Evolutionary conservation across 345 rosid genomes (phyloP).

Genomic region (Heritiera fomes): DNA sequence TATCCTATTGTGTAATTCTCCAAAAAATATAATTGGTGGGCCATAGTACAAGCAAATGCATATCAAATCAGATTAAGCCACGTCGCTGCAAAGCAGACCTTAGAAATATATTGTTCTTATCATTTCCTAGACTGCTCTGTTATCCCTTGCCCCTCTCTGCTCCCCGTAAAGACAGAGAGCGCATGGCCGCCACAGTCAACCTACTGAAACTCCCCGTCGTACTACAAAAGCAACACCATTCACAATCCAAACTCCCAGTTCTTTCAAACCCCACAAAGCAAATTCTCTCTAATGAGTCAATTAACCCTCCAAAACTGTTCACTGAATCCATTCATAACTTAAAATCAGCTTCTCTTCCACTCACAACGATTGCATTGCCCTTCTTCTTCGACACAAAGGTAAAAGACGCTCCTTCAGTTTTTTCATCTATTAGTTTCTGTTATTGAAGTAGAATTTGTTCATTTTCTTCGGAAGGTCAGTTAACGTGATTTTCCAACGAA

Average conservation of each 20-base stretch:
- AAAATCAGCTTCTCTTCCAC: conserved; percentile 58
- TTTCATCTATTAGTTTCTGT: background rate
- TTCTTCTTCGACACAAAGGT: conserved; percentile 66
- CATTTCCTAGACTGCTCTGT: background rate
- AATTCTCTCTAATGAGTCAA: conserved; percentile 15
- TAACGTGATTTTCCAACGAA: conserved; percentile 2
- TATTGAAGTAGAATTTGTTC: background rate
- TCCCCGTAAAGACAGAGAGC: background rate
- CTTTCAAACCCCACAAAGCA: conserved; percentile 25
- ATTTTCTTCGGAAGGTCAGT: background rate
- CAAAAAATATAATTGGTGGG: background rate
- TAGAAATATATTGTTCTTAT: conserved; percentile 16
- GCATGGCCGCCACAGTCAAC: conserved; percentile 77
- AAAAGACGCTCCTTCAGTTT: background rate
- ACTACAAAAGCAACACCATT: conserved; percentile 28
- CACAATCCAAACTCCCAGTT: conserved; percentile 20
- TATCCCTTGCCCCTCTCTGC: background rate
- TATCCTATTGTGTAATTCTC: too few species aligned
- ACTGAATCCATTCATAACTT: conserved; percentile 31
- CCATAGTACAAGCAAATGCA: background rate
- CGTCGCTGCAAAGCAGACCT: background rate
- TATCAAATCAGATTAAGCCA: background rate
- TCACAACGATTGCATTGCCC: conserved; percentile 58
- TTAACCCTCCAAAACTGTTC: conserved; percentile 29
- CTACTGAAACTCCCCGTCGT: conserved; percentile 45